Base-by-base conservation (phyloP, 2,329 filamentous ascomycete genomes). In the Fusarium buharicum region DNA sequence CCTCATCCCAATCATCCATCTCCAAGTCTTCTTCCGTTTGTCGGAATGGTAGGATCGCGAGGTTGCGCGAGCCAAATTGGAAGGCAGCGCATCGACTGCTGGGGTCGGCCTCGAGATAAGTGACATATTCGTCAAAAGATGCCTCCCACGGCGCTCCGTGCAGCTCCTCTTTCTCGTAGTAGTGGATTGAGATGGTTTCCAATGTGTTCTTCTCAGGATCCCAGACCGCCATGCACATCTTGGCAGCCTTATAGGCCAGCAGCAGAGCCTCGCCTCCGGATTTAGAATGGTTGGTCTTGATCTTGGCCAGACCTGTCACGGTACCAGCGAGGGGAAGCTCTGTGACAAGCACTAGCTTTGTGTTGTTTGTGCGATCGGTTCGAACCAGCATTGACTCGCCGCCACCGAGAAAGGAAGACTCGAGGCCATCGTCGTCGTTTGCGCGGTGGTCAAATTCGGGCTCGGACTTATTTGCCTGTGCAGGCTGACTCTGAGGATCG, bases 151-250 rank as follows among this genome's bases (percentile, higher is more conserved):
- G 93, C 62, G 87, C 90, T 49, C 90, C 88, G 66, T 90, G 87
- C 60, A 94, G 81, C 73, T 97, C 93, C 72, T 97, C 93, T 74
- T 95, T 91, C 76, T 99, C 95, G 78, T 98, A 99, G 82, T 93
- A 98, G 79, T 99, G 95, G 70, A 99, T 94, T 47, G 94, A 98
- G 62, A 95, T 86, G 49, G 94, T 98, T 69, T 90, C 88, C 69
- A 98, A 88, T 47, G 86, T 86, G 76, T 91, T 84, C 66, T 86
- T 87, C 73, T 90, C 87, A 9, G 92, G 88, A 74, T 98, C 92
- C 95, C 95, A 99, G 79, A 97, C 92, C 52, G 97, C 84, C 75
- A 99, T 82, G 76, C 91, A 96, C 72, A 98, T 84, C 78, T 97
- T 97, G 37, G 95, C 95, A 77, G 97, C 93, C 72, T 90, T 90